Conservation (phyloP, 2,329 filamentous ascomycete genomes). For the Didymella sp. region DNA sequence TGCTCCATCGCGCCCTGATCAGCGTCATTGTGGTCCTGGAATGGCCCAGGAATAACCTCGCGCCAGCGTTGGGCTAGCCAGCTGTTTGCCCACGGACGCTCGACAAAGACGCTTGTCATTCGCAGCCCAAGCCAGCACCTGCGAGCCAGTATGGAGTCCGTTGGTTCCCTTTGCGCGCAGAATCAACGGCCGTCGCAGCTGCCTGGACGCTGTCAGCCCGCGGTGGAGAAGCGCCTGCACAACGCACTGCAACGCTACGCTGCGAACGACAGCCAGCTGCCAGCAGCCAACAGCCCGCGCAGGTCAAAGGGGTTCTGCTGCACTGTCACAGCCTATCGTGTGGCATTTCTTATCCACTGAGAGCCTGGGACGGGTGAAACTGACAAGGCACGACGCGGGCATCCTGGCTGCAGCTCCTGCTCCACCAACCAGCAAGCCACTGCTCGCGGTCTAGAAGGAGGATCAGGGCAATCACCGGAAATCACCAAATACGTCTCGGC, state of each 20-base stretch:
- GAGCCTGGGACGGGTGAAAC: constrained; percentile 28
- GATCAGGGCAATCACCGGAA: constrained; percentile 16
- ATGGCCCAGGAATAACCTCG: constrained; percentile 29
- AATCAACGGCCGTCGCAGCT: constrained; percentile 8
- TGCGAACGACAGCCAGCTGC: constrained; percentile 12
- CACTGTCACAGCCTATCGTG: constrained; percentile 25
- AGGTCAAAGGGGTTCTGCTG: constrained; percentile 15
- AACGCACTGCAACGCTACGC: constrained; percentile 14
- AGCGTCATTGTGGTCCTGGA: constrained; percentile 11
- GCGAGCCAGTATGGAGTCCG: neutral
- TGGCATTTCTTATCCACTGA: constrained; percentile 15
- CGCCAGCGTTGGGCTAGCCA: constrained; percentile 30
- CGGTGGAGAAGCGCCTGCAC: constrained; percentile 8
- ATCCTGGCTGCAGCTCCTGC: constrained; percentile 26
- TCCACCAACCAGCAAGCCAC: constrained; percentile 30
- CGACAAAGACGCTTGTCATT: constrained; percentile 21
- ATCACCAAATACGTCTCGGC: constrained; percentile 13
- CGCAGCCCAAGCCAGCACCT: constrained; percentile 22
- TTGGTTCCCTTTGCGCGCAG: constrained; percentile 15
- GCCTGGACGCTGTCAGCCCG: neutral
- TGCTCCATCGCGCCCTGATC: constrained; percentile 29
- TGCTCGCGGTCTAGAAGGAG: constrained; percentile 14
- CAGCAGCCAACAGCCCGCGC: constrained; percentile 8
- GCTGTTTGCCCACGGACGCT: constrained; percentile 28
- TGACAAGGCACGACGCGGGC: constrained; percentile 25